Evolutionary conservation across 305 asterid genomes (phyloP), one percentile per base, ranked within the genome.

Genomic region (Fraxinus sp.): DNA sequence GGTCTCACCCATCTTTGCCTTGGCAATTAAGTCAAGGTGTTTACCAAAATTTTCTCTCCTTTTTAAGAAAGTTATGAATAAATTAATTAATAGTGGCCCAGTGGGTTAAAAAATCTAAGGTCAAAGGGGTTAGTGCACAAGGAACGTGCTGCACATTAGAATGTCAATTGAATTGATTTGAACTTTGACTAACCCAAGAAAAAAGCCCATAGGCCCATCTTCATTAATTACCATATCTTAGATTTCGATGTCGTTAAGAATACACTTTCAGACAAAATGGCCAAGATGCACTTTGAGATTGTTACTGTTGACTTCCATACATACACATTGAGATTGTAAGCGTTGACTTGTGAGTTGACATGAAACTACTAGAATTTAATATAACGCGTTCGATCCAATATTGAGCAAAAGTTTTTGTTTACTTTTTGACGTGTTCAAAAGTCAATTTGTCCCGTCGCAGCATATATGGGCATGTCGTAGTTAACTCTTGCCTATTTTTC

Each of bases 111-210:
- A 74, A 30, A 43, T n/a, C 1, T 14, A 24, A 35, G 85, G 83
- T 83, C 83, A 73, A 83, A 62, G 41, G 80, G 83, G 80, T 79
- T 79, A 33, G 20, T 75, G 30, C 32, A 75, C 7, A 71, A 76
- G 57, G 77, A 78, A 55, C 39, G 26, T 57, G 80, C 71, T 28
- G 39, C 83, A 79, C 77, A 74, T 39, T 79, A 33, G 22, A 37
- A 72, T 8, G 52, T 83, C 83, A 72, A 39, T 80, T 79, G 80
- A 72, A 28, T 16, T 36, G 80, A 83, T 83, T 57, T 55, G 30
- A 72, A 72, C 32, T 71, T 83, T 78, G 83, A 83, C 86, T 74
- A 73, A 79, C 83, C 86, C 80, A 28, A 26, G 79, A n/a, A 22
- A 73, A 72, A 39, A 39, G 32, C 77, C 80, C 83, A 83, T 64